phyloP scores from a whole-genome alignment of 805 yeast species.

The Komagataella phaffii region DNA sequence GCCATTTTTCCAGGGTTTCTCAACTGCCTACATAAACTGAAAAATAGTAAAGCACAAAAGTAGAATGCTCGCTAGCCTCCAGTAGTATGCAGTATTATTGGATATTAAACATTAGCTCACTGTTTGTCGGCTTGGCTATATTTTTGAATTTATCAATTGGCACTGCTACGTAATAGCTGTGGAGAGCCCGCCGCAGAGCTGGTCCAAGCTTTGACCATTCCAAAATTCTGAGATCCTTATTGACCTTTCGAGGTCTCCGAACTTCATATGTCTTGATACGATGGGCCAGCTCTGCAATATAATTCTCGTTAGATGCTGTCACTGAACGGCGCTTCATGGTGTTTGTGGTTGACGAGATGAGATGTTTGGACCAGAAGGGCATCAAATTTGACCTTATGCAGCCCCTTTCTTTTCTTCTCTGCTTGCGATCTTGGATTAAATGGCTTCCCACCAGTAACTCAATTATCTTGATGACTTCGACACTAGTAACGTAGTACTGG shows the following conservation, averaged over 20 bases:
- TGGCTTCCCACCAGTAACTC: constrained; percentile 44
- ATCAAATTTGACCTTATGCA: constrained; percentile 52
- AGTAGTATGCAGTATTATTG: no score
- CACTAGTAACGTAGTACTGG: constrained; percentile 43
- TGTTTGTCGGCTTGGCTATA: no score
- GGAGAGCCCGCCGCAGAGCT: constrained; percentile 49
- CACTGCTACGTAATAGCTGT: constrained; percentile 44
- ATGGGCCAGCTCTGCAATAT: constrained; percentile 42
- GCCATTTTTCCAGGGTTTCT: no score
- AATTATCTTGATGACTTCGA: constrained; percentile 53
- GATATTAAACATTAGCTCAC: no score
- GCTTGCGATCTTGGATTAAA: constrained; percentile 21
- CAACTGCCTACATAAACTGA: no score
- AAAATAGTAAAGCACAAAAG: no score
- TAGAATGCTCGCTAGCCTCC: no score
- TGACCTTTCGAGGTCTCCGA: constrained; percentile 56
- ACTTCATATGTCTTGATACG: constrained; percentile 51
- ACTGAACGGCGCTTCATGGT: constrained; percentile 8
- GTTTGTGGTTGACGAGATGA: constrained; percentile 31
- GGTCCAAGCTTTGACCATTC: constrained; percentile 47
- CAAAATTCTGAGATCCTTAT: constrained; percentile 51
- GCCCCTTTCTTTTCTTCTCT: constrained; percentile 51
- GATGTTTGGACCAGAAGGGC: constrained; percentile 53
- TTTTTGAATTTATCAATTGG: not conserved
- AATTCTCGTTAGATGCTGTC: constrained; percentile 7